These are phyloP conservation scores for Flammula alnicola DNA, from an alignment of 1,284 basidiomycete species.

Conservation along the genomic window DNA sequence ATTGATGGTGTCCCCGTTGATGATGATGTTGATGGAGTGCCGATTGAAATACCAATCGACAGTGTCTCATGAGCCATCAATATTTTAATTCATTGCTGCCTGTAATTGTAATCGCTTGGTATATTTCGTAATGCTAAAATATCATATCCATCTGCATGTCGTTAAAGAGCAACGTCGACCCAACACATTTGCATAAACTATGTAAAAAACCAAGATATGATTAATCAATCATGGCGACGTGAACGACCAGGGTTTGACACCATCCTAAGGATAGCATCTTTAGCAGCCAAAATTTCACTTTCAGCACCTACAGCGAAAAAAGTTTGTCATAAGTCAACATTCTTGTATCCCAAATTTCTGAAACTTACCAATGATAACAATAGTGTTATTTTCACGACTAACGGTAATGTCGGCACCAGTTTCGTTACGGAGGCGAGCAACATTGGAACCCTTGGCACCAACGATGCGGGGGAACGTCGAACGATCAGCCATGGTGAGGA, in stretches of 20 bases:
- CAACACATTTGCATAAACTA: slow-evolving; percentile 7
- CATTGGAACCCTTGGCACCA: slow-evolving; percentile 86
- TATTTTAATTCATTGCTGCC: too few relatives aligned
- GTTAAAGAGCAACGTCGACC: slow-evolving; percentile 7
- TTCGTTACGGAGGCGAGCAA: slow-evolving; percentile 81
- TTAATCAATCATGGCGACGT: slow-evolving; percentile 43
- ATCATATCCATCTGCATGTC: slow-evolving; percentile 14
- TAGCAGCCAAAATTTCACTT: slow-evolving; percentile 73
- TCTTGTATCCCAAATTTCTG: not conserved
- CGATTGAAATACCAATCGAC: too few relatives aligned
- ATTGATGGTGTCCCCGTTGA: slow-evolving; percentile 44
- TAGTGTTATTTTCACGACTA: slow-evolving; percentile 82
- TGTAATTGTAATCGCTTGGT: too few relatives aligned
- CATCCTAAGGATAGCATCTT: slow-evolving; percentile 80
- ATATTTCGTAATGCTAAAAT: slow-evolving; percentile 14
- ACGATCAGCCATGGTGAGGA: slow-evolving; percentile 78
- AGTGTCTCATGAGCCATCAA: too few relatives aligned
- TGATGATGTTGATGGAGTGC: slow-evolving; percentile 43
- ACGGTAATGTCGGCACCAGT: slow-evolving; percentile 91
- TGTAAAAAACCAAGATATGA: slow-evolving; percentile 1
- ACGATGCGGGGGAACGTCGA: slow-evolving; percentile 85
- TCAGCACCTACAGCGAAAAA: slow-evolving; percentile 57
- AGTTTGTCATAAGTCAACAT: slow-evolving; percentile 5
- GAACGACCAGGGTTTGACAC: slow-evolving; percentile 50
- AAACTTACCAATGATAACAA: slow-evolving; percentile 79